Evolutionary conservation across 257 asterid genomes (phyloP).

Genomic region (Plectranthus barbatus): DNA sequence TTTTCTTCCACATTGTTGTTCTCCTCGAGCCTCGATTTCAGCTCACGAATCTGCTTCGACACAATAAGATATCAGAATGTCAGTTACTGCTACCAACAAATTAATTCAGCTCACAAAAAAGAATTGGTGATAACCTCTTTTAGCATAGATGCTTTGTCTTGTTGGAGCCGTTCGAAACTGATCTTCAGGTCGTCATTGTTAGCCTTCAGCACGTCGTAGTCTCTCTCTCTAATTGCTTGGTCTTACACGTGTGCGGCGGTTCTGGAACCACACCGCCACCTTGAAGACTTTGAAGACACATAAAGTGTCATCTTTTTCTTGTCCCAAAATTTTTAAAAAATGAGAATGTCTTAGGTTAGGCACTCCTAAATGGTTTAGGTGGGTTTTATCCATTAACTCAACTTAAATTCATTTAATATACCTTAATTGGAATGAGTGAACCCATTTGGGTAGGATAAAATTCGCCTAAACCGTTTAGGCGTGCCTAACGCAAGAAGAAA

Average conservation of each 20-base stretch:
- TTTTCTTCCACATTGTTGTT: conserved; percentile 27
- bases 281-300: too few relatives aligned
- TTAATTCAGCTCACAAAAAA: too few relatives aligned
- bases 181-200: conserved; percentile 55
- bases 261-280: conserved; percentile 98
- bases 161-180: conserved; percentile 46
- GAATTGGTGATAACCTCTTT: conserved; percentile 34
- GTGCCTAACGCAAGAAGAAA: too few relatives aligned
- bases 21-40: conserved; percentile 44
- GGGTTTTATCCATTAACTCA: too few relatives aligned
- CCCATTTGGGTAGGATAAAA: too few relatives aligned
- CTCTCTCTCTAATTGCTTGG: conserved; percentile 90
- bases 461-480: too few relatives aligned
- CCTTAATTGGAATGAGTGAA: too few relatives aligned
- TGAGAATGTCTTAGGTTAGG: too few relatives aligned
- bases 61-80: not conserved
- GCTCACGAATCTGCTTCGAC: conserved; percentile 42
- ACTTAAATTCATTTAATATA: too few relatives aligned
- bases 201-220: conserved; percentile 66
- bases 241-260: conserved; percentile 97
- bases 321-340: too few relatives aligned
- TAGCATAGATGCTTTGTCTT: conserved; percentile 52
- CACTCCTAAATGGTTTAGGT: too few relatives aligned
- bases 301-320: too few relatives aligned
- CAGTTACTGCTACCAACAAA: not conserved